Base-by-base conservation (phyloP, 805 yeast species). In the Starmera quercuum region DNA sequence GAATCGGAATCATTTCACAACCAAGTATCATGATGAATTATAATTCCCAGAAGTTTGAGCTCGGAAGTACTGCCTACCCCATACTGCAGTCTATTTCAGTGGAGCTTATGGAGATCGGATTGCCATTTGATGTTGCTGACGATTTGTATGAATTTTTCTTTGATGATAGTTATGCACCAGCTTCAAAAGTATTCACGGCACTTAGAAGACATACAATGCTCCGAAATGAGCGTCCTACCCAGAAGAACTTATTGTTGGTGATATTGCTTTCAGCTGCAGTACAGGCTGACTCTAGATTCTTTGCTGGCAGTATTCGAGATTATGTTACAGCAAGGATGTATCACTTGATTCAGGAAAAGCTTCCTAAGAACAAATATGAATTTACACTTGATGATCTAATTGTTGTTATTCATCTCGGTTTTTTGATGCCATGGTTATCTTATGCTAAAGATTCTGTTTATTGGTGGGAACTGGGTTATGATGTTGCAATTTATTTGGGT, bases 361-460 rank as follows among this genome's bases (percentile, higher is more conserved):
- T 50, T 5, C 44, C 45, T 2, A 21, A 10, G 6, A 32, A 35
- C 13, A 36, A 28, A 3, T 24, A 29, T 13, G 13, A 18, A 3
- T 40, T 41, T 14, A 30, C 39, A 1, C 40, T 48, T 10, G 55
- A 50, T 30, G 55, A 50, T 29, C 37, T 42, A 11, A 26, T 50
- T 2, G 38, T 44, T 7, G 26, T 36, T 1, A 31, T 44, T 4
- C 55, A 50, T 34, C 31, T 50, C 12, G 42, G 44, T 4, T 50
- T 41, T 26, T 34, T 42, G 20, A 50, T 47, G 44, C 52, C 53
- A 5, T 50, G 52, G 52, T 21, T 48, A 23, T 35, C 49, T 0
- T 47, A 42, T 28, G 42, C 51, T 7, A 41, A 35, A 36, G 53
- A 50, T 29, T 44, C 49, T 9, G 36, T 44, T 1, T 38, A 35